Evolutionary conservation across 1,284 basidiomycete species (phyloP).

Genomic region (Gomphus bonarii): DNA sequence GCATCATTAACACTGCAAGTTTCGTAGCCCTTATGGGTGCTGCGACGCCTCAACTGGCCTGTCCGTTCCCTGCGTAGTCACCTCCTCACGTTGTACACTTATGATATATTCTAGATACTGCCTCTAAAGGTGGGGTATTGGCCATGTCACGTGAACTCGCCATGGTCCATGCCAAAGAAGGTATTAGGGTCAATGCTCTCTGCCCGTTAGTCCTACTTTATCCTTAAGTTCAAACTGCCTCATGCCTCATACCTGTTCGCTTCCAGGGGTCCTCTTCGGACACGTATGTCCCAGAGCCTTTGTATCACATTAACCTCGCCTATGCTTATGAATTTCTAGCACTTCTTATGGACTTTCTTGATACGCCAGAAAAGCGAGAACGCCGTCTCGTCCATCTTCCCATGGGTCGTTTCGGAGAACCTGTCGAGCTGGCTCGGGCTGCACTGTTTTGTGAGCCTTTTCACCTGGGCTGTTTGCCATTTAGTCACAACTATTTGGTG

Average conservation of each 20-base stretch:
- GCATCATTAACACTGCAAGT: conserved; percentile 95
- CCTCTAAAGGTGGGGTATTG: conserved; percentile 89
- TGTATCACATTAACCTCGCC: neutral
- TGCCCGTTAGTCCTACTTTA: conserved; percentile 68
- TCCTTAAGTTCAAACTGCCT: neutral
- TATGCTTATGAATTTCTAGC: conserved; percentile 33
- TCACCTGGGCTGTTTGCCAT: neutral
- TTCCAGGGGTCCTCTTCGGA: conserved; percentile 79
- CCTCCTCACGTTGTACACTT: neutral
- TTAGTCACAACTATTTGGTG: neutral
- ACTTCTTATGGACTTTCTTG: conserved; percentile 94
- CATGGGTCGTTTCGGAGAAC: conserved; percentile 96
- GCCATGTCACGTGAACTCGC: conserved; percentile 98
- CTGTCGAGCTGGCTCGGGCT: conserved; percentile 86
- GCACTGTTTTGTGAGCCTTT: conserved; percentile 75
- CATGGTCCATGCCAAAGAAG: conserved; percentile 94
- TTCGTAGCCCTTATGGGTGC: conserved; percentile 92
- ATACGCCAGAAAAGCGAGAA: conserved; percentile 93
- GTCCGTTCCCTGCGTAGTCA: conserved; percentile 33
- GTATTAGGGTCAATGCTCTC: conserved; percentile 89
- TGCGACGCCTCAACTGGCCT: conserved; percentile 92
- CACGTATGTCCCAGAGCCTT: conserved; percentile 43
- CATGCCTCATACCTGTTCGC: conserved; percentile 4
- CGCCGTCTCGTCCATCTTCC: conserved; percentile 87
- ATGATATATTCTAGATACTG: conserved; percentile 49